Conservation (phyloP, 2,329 filamentous ascomycete genomes). For the Ilyonectria sp. region DNA sequence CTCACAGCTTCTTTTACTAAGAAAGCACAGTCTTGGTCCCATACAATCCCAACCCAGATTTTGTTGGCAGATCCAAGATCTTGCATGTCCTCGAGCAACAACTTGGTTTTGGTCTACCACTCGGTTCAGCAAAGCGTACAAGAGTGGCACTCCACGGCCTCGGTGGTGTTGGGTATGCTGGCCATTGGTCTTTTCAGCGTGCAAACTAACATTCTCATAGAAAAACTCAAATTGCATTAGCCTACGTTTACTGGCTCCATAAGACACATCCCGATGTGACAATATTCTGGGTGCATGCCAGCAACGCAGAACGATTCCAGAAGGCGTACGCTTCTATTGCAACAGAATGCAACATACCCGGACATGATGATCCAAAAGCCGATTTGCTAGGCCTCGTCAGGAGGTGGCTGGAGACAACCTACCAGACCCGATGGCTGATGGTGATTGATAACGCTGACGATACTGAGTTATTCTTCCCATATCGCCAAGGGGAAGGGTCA, state of each 20-base stretch:
- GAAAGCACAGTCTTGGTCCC: slow-evolving; percentile 30
- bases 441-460: slow-evolving; percentile 29
- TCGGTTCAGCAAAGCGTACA: neutral
- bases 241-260: slow-evolving; percentile 35
- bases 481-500: neutral
- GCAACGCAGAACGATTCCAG: slow-evolving; percentile 49
- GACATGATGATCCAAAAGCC: slow-evolving; percentile 41
- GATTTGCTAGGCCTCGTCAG: slow-evolving; percentile 47
- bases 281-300: slow-evolving; percentile 55
- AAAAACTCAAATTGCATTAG: slow-evolving; percentile 35
- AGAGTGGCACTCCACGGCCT: slow-evolving; percentile 27
- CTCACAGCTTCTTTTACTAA: neutral
- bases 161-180: slow-evolving; percentile 23
- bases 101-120: slow-evolving; percentile 16
- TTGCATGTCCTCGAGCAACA: slow-evolving; percentile 16
- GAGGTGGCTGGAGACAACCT: slow-evolving; percentile 49
- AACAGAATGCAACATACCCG: slow-evolving; percentile 45
- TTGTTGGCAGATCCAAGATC: slow-evolving; percentile 16
- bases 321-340: slow-evolving; percentile 53
- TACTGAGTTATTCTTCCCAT: slow-evolving; percentile 31
- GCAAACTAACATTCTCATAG: slow-evolving; percentile 3
- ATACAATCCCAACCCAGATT: slow-evolving; percentile 25
- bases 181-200: too few species aligned
- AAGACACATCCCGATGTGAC: slow-evolving; percentile 28
- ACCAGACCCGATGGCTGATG: slow-evolving; percentile 32